These are phyloP conservation scores for Cnidoscolus chayamansa DNA, from an alignment of 441 rosid genomes.

Conservation along the genomic window DNA sequence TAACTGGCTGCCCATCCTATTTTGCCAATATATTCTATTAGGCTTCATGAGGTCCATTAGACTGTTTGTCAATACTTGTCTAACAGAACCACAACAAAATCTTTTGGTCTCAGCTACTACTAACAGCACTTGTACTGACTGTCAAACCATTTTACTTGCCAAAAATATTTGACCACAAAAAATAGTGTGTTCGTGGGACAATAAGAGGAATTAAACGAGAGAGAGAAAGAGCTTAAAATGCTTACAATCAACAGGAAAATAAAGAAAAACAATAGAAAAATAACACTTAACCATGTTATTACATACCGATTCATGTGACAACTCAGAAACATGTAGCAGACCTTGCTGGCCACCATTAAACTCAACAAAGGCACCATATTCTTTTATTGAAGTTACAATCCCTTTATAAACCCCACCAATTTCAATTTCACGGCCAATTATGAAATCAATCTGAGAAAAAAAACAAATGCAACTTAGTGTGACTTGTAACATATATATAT, in stretches of 20 bases:
- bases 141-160: neutral
- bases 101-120: neutral
- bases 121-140: neutral
- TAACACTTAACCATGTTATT: neutral
- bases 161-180: neutral
- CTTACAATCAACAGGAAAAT: neutral
- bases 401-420: slow-evolving; percentile 91
- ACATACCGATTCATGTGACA: slow-evolving; percentile 87
- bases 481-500: neutral
- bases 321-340: slow-evolving; percentile 85
- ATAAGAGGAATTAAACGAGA: too few relatives aligned
- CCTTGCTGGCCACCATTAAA: slow-evolving; percentile 97
- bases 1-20: neutral
- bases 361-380: slow-evolving; percentile 97
- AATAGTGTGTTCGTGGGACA: too few relatives aligned
- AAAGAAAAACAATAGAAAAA: neutral
- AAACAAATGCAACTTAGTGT: slow-evolving; percentile 18
- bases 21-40: neutral
- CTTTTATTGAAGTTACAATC: slow-evolving; percentile 80
- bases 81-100: neutral
- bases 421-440: slow-evolving; percentile 82
- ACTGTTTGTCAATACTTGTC: neutral
- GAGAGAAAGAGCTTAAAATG: neutral
- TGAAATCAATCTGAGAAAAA: slow-evolving; percentile 63
- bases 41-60: neutral